A percentile compares a stretch with the other conserved stretches of the same genome.
phyloP scores from a whole-genome alignment of 176 grass and related monocot genomes.

The Musa beccarii region DNA sequence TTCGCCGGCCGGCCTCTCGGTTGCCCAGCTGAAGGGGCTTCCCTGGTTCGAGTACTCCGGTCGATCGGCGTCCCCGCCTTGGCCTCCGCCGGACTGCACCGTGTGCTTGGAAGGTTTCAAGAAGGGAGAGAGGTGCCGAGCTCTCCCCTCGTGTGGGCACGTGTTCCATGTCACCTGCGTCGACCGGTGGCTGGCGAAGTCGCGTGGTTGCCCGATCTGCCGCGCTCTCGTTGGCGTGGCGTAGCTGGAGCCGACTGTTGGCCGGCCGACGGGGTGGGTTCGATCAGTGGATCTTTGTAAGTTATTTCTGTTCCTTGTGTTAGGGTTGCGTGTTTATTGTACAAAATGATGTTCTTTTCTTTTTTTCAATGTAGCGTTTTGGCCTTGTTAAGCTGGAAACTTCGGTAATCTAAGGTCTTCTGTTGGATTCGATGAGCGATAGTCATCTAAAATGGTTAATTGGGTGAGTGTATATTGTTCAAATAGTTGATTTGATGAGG shows the following conservation, averaged over 20 bases:
- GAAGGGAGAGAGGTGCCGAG: conserved; percentile 51
- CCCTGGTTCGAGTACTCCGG: conserved; percentile 20
- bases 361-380: not conserved
- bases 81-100: conserved; percentile 23
- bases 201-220: conserved; percentile 69
- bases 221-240: conserved; percentile 34
- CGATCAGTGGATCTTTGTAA: not conserved
- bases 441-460: too few relatives aligned
- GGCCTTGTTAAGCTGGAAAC: not conserved
- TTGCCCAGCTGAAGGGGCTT: conserved; percentile 28
- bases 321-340: not conserved
- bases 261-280: not conserved
- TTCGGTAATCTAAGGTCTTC: not conserved
- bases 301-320: not conserved
- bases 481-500: too few relatives aligned
- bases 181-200: conserved; percentile 61
- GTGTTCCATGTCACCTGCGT: conserved; percentile 68
- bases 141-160: conserved; percentile 50
- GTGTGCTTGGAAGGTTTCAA: conserved; percentile 55
- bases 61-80: not conserved
- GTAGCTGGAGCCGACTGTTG: not conserved
- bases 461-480: too few relatives aligned
- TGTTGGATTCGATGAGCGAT: too few relatives aligned
- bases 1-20: conserved; percentile 27
- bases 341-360: not conserved